phyloP scores from a whole-genome alignment of 352 stramenopile species.

The Phytophthora niederhauseri region DNA sequence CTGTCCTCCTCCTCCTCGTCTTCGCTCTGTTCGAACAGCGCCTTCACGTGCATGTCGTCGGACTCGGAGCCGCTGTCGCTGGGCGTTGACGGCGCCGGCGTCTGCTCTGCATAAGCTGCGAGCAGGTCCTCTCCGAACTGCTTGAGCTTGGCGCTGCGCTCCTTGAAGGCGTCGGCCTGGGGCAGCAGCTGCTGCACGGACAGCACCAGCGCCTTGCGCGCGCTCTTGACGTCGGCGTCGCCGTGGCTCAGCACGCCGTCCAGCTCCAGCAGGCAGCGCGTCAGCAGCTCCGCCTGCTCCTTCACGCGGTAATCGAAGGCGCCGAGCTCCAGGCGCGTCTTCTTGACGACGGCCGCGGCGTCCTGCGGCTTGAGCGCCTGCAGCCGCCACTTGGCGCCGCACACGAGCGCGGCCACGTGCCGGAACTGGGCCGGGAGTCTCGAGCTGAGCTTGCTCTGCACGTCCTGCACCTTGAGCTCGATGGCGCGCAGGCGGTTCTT shows the following conservation, averaged over 20 bases:
- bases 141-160: slow-evolving; percentile 49
- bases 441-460: slow-evolving; percentile 48
- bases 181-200: slow-evolving; percentile 53
- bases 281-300: slow-evolving; percentile 68
- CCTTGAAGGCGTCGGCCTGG: slow-evolving; percentile 52
- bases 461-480: slow-evolving; percentile 42
- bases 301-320: slow-evolving; percentile 66
- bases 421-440: slow-evolving; percentile 43
- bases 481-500: slow-evolving; percentile 54
- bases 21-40: slow-evolving; percentile 29
- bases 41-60: slow-evolving; percentile 35
- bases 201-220: slow-evolving; percentile 61
- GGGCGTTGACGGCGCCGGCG: background rate
- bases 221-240: slow-evolving; percentile 50
- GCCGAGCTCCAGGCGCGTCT: slow-evolving; percentile 54
- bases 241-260: slow-evolving; percentile 71
- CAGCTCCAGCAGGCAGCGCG: slow-evolving; percentile 55
- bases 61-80: slow-evolving; percentile 30
- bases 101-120: slow-evolving; percentile 10
- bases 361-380: slow-evolving; percentile 20
- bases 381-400: slow-evolving; percentile 56
- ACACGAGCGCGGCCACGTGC: slow-evolving; percentile 41
- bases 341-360: slow-evolving; percentile 34
- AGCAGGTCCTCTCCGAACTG: slow-evolving; percentile 45
- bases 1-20: slow-evolving; percentile 35